These are phyloP conservation scores for Umbellularia californica DNA, from an alignment of 164 flowering plant species.

Conservation along the genomic window DNA sequence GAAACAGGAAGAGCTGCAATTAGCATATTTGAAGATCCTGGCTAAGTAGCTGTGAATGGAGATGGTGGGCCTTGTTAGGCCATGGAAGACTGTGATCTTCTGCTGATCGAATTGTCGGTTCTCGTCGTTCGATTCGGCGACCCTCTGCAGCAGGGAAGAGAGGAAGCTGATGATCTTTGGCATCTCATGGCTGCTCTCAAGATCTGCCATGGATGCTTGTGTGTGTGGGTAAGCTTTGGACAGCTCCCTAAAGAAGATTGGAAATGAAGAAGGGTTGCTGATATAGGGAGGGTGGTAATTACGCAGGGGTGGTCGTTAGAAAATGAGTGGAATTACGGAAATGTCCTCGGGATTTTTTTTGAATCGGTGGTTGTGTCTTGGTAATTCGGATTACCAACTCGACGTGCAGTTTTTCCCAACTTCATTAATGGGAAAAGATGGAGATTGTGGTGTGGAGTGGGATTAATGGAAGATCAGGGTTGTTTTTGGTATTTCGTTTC, in stretches of 20 bases:
- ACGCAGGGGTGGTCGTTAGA: conserved; percentile 10
- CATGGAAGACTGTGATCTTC: conserved; percentile 49
- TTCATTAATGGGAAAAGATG: neutral
- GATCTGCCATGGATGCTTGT: conserved; percentile 20
- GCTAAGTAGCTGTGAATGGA: conserved; percentile 48
- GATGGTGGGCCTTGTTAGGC: conserved; percentile 45
- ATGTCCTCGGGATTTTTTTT: neutral
- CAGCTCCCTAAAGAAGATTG: neutral
- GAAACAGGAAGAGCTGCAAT: conserved; percentile 65
- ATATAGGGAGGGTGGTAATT: conserved; percentile 10
- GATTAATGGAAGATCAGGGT: neutral
- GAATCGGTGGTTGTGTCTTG: neutral
- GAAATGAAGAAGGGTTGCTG: neutral
- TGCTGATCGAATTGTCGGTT: conserved; percentile 7
- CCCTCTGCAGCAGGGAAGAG: conserved; percentile 36
- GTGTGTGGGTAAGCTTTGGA: conserved; percentile 2
- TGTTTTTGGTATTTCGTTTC: neutral
- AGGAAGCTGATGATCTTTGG: conserved; percentile 30
- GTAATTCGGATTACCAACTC: neutral
- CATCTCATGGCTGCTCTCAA: conserved; percentile 16
- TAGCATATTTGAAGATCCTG: conserved; percentile 63
- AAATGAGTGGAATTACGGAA: conserved; percentile 1
- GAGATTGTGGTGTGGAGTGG: neutral
- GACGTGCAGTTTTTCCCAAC: neutral
- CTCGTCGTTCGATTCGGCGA: conserved; percentile 35